Evolutionary conservation across 2,329 filamentous ascomycete genomes (phyloP), one percentile per base, ranked within the genome.

Genomic region (Botrytis aclada): DNA sequence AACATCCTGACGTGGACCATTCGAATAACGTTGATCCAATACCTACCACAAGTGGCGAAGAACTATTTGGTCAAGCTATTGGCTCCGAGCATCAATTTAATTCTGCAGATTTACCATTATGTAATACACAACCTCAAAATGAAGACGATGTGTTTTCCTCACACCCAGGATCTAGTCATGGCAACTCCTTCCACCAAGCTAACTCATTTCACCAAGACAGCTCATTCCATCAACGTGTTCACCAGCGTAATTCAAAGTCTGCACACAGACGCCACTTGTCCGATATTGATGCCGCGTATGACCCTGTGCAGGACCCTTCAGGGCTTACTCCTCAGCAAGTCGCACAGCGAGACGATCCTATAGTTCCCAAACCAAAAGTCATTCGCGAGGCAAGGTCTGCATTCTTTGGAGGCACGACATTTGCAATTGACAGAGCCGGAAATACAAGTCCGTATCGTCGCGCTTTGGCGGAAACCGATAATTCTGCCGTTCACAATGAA

Each of bases 381-480:
- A 74, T 85, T 9, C 83, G 83, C 0, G 81, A 85, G 67, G 82
- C 84, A 34, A 84, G 82, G 73, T 86, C 86, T 1, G 84, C 83
- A 0, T 86, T 88, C 75, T 87, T 87, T 75, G 85, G 84, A 1
- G 88, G 86, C 62, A 85, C 85, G 3, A 81, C 83, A 1, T 84
- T 83, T 25, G 85, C 87, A 74, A 80, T 88, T 0, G 88, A 89
- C 74, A 83, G 87, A 41, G 88, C 88, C 74, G 83, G 86, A 37
- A 86, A 86, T 0, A 81, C 84, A 39, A 90, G 87, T 71, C 87
- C 88, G 0, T 90, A 86, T 75, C 85, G 88, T 4, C 85, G 85
- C 39, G 85, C 85, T 3, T 77, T 90, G 45, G 76, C 77, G 8
- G 75, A 78, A 65, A 71, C 71, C 47, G 75, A 77, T 39, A 61